These are phyloP conservation scores for Cenchrus fungigraminus DNA, from an alignment of 176 grass and related monocot genomes.

Conservation along the genomic window DNA sequence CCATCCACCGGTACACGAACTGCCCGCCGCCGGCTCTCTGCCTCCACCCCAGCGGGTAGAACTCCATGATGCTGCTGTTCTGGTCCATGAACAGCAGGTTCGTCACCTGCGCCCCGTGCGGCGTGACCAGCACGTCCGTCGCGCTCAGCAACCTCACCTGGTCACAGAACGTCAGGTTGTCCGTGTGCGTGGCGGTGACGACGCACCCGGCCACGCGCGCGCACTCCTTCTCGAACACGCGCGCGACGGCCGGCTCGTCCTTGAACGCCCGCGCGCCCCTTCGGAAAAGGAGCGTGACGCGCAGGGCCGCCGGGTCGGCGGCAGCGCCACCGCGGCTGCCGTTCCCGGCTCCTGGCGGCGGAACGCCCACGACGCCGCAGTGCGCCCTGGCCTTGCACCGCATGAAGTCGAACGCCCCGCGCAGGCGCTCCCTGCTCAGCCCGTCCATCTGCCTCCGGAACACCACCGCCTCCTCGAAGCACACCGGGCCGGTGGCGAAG, in stretches of 20 bases:
- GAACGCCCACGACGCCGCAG: slow-evolving; percentile 30
- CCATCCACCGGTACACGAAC: slow-evolving; percentile 73
- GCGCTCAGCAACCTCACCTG: slow-evolving; percentile 59
- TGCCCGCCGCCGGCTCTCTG: slow-evolving; percentile 54
- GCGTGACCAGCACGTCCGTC: slow-evolving; percentile 66
- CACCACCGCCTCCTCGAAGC: slow-evolving; percentile 76
- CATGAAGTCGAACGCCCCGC: slow-evolving; percentile 54
- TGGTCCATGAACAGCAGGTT: slow-evolving; percentile 78
- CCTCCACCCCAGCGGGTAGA: slow-evolving; percentile 72
- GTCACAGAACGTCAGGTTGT: slow-evolving; percentile 65
- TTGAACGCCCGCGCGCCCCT: slow-evolving; percentile 62
- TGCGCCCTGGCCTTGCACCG: slow-evolving; percentile 60
- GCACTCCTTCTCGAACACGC: slow-evolving; percentile 55
- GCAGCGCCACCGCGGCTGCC: background rate
- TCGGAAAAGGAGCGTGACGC: slow-evolving; percentile 60
- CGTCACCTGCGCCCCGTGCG: slow-evolving; percentile 78
- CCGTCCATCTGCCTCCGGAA: slow-evolving; percentile 52
- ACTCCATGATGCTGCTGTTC: slow-evolving; percentile 80
- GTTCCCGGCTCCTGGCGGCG: background rate
- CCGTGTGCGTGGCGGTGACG: slow-evolving; percentile 32
- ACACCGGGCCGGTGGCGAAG: slow-evolving; percentile 13
- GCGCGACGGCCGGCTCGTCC: slow-evolving; percentile 55
- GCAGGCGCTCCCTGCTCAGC: slow-evolving; percentile 36
- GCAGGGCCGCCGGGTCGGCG: background rate
- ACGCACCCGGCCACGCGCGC: slow-evolving; percentile 46